These are phyloP conservation scores for Arthrobotrys sinensis DNA, from an alignment of 2,329 filamentous ascomycete genomes.

Conservation along the genomic window DNA sequence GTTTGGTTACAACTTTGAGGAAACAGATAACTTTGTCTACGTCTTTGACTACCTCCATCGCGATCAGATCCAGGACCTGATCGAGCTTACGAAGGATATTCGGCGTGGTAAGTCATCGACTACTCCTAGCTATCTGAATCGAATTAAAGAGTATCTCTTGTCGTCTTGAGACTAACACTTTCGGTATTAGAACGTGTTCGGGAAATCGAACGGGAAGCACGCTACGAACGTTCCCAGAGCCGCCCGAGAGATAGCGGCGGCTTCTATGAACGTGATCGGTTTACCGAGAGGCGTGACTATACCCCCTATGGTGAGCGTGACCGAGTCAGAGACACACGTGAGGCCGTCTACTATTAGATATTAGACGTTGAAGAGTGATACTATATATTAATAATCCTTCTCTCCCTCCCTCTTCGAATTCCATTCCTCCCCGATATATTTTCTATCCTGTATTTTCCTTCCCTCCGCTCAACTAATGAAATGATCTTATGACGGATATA, in stretches of 20 bases:
- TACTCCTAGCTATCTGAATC: conserved; percentile 35
- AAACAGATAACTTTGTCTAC: conserved; percentile 91
- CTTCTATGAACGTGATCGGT: conserved; percentile 59
- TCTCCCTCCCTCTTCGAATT: background rate
- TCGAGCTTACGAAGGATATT: conserved; percentile 86
- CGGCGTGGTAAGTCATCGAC: conserved; percentile 71
- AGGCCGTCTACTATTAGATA: conserved; percentile 56
- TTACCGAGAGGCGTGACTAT: conserved; percentile 58
- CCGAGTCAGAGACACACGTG: conserved; percentile 58
- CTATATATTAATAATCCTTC: conserved; percentile 45
- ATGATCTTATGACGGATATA: conserved; percentile 61
- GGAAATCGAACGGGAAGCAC: conserved; percentile 51
- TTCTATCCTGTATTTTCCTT: conserved; percentile 44
- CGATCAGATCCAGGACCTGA: conserved; percentile 89
- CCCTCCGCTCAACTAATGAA: conserved; percentile 45
- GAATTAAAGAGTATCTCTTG: conserved; percentile 35
- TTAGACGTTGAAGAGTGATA: conserved; percentile 18
- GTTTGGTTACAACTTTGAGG: conserved; percentile 88
- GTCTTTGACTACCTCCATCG: conserved; percentile 87
- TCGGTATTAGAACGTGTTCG: conserved; percentile 53
- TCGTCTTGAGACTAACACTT: conserved; percentile 39
- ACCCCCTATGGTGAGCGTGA: conserved; percentile 59
- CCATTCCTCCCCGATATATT: conserved; percentile 7
- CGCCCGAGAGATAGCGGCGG: conserved; percentile 51
- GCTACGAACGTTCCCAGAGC: conserved; percentile 55